These are phyloP conservation scores for Arabis hirsuta DNA, from an alignment of 345 rosid genomes.

Conservation along the genomic window DNA sequence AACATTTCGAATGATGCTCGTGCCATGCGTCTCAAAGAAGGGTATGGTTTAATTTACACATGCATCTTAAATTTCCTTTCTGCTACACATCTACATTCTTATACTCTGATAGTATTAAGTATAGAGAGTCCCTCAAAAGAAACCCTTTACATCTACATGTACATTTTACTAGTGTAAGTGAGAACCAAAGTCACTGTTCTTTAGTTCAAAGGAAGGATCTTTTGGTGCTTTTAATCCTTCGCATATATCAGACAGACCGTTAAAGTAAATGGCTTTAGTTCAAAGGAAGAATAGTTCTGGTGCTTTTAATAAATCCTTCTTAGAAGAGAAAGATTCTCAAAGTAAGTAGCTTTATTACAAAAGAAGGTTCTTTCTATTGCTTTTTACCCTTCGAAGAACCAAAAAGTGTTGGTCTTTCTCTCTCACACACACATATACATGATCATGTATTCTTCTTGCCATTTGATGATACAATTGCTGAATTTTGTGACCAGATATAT, in stretches of 20 bases:
- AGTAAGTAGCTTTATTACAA: conserved; percentile 20
- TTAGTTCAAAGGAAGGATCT: conserved; percentile 6
- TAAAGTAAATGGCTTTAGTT: conserved; percentile 26
- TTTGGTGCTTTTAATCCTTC: conserved; percentile 23
- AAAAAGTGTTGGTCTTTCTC: conserved; percentile 1
- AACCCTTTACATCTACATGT: not conserved
- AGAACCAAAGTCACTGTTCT: conserved; percentile 9
- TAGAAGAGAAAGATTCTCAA: not conserved
- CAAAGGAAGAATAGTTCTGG: conserved; percentile 25
- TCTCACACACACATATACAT: not conserved
- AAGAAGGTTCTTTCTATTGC: conserved; percentile 4
- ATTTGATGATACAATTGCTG: not conserved
- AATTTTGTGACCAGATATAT: conserved; percentile 59
- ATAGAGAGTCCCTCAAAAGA: not conserved
- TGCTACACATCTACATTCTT: conserved; percentile 1
- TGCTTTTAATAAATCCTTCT: conserved; percentile 18
- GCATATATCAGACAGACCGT: not conserved
- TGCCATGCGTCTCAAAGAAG: conserved; percentile 90
- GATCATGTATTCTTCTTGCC: not conserved
- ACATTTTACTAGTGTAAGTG: not conserved
- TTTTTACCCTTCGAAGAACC: conserved; percentile 7
- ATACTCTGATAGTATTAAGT: not conserved
- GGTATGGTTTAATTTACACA: conserved; percentile 50
- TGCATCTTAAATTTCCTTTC: not conserved
- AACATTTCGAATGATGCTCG: conserved; percentile 67